These are phyloP conservation scores for Ophiostoma ulmi DNA, from an alignment of 2,329 filamentous ascomycete genomes.

Conservation along the genomic window DNA sequence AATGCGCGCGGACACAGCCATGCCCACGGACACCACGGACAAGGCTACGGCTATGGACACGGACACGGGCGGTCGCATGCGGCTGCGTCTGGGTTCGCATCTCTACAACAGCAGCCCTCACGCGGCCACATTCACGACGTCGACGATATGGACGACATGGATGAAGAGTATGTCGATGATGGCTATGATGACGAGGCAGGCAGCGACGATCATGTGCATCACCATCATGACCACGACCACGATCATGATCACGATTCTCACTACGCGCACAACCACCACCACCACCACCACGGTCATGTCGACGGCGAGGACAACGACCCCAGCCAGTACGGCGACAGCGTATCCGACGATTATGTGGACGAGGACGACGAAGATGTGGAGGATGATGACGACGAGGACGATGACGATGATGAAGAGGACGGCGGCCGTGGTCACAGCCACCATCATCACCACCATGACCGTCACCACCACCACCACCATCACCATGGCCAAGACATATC, in stretches of 20 bases:
- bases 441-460: slow-evolving; percentile 46
- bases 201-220: slow-evolving; percentile 46
- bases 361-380: slow-evolving; percentile 55
- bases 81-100: slow-evolving; percentile 52
- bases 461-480: slow-evolving; percentile 56
- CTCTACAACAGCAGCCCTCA: slow-evolving; percentile 59
- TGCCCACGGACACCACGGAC: slow-evolving; percentile 14
- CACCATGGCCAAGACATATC: slow-evolving; percentile 63
- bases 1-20: slow-evolving; percentile 3
- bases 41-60: slow-evolving; percentile 2
- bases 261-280: slow-evolving; percentile 47
- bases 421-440: slow-evolving; percentile 47
- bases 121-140: slow-evolving; percentile 65
- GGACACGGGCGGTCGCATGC: slow-evolving; percentile 40
- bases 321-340: slow-evolving; percentile 57
- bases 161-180: slow-evolving; percentile 43
- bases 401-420: slow-evolving; percentile 51
- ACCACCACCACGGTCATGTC: neutral
- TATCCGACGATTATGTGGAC: slow-evolving; percentile 33
- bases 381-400: slow-evolving; percentile 55
- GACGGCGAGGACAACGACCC: slow-evolving; percentile 34
- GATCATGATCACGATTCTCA: slow-evolving; percentile 38
- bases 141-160: slow-evolving; percentile 49
- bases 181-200: slow-evolving; percentile 46
- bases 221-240: slow-evolving; percentile 31